phyloP scores from a whole-genome alignment of 768 basidiomycete genomes.

The Tylopilus vinaceipallidus region DNA sequence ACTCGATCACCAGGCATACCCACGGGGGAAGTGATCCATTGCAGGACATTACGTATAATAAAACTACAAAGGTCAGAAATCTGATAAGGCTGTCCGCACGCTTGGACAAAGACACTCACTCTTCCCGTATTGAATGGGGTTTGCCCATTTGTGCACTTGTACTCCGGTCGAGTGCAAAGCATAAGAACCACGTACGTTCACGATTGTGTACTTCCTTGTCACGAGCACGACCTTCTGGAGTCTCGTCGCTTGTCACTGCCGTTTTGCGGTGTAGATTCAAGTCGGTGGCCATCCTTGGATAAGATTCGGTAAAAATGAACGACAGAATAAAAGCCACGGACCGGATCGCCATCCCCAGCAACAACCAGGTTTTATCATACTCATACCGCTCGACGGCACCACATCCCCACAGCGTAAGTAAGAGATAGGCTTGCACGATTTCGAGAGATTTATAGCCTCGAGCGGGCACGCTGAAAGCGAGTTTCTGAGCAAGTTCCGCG shows the following conservation, averaged over 20 bases:
- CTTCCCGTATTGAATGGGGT: slow-evolving; percentile 89
- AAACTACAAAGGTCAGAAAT: slow-evolving; percentile 44
- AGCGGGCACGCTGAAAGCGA: slow-evolving; percentile 85
- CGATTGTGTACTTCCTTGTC: slow-evolving; percentile 90
- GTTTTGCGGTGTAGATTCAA: slow-evolving; percentile 93
- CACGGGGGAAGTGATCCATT: slow-evolving; percentile 72
- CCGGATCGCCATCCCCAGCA: slow-evolving; percentile 85
- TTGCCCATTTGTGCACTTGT: slow-evolving; percentile 96
- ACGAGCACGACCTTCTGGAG: slow-evolving; percentile 75
- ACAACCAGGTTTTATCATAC: slow-evolving; percentile 91
- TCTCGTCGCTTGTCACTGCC: slow-evolving; percentile 53
- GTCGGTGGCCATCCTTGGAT: slow-evolving; percentile 86
- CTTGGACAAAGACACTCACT: slow-evolving; percentile 52
- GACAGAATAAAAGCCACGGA: slow-evolving; percentile 27
- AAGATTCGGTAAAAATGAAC: slow-evolving; percentile 7
- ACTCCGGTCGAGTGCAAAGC: slow-evolving; percentile 84
- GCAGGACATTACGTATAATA: slow-evolving; percentile 78
- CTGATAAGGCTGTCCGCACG: background rate
- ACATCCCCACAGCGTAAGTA: slow-evolving; percentile 87
- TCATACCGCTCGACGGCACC: slow-evolving; percentile 96
- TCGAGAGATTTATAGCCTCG: slow-evolving; percentile 90
- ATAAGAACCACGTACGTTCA: slow-evolving; percentile 91
- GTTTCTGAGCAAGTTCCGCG: slow-evolving; percentile 78
- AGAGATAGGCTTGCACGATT: slow-evolving; percentile 92
- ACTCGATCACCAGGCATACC: slow-evolving; percentile 63